Base-by-base conservation (phyloP, 1,284 basidiomycete genomes). In the Marasmius oreades region DNA sequence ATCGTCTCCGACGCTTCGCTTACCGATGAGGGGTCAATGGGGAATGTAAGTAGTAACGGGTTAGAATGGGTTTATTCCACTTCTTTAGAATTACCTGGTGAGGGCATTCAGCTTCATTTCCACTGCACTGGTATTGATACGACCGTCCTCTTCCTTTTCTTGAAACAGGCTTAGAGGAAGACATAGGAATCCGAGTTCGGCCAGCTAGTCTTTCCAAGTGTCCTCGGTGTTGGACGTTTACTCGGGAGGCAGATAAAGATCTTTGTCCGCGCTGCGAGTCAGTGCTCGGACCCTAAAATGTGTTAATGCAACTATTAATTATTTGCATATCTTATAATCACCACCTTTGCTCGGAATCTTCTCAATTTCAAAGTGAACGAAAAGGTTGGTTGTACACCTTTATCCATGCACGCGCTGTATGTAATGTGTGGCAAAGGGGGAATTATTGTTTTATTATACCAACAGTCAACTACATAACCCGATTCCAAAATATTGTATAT, bases 201-300 rank as follows among this genome's bases (percentile, higher is more conserved):
- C 84, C 86, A 4, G 79, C 88, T 1, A 67, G 65, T 5, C 61
- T 69, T 34, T 64, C 73, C 12, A 91, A 92, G 66, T 93, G 92
- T 67, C 87, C 88, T 2, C 77, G 91, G 16, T 94, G 92, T 68
- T 93, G 92, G 90, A 85, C 81, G 5, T 86, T 79, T 66, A 84
- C 81, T 0, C 75, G 82, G 4, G 62, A 67, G 5, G 65, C 70
- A 31, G 69, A 73, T 14, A 75, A 83, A 12, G 63, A 65, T 6
- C 68, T 91, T n/a, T 93, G 90, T 70, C 56, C 59, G 7, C 76
- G 90, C 59, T 93, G 90, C 64, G 58, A 53, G 23, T 61, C 65
- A 3, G 73, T 74, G n/a, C 47, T 74, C 44, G 23, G 10, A 26
- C 28, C 28, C 24, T 31, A 31, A 31, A 5, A 10, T 31, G 28